phyloP scores from a whole-genome alignment of 805 yeast genomes.

The Millerozyma miso region DNA sequence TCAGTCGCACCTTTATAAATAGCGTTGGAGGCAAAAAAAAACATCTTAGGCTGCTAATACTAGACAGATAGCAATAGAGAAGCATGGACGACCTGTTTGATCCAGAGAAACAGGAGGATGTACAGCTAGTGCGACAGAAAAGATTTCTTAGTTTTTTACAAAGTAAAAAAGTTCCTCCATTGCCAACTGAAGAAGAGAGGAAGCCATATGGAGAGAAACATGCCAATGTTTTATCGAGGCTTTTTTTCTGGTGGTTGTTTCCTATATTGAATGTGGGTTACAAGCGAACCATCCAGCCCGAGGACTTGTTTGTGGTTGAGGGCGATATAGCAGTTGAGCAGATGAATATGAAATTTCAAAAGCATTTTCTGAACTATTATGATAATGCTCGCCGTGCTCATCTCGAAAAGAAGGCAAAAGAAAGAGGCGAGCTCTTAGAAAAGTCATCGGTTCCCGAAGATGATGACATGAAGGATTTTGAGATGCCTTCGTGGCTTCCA shows the following conservation, averaged over 20 bases:
- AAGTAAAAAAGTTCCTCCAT: slow-evolving; percentile 44
- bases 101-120: slow-evolving; percentile 5
- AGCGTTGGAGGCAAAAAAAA: too few relatives aligned
- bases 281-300: slow-evolving; percentile 62
- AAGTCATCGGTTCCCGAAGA: slow-evolving; percentile 16
- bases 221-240: slow-evolving; percentile 36
- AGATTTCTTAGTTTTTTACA: slow-evolving; percentile 32
- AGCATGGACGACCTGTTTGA: too few relatives aligned
- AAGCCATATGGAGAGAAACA: slow-evolving; percentile 38
- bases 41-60: too few relatives aligned
- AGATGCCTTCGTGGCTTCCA: slow-evolving; percentile 19
- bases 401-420: slow-evolving; percentile 21
- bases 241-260: slow-evolving; percentile 63
- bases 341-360: slow-evolving; percentile 25
- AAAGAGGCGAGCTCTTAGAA: slow-evolving; percentile 21
- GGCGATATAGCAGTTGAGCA: slow-evolving; percentile 32
- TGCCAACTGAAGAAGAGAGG: slow-evolving; percentile 51
- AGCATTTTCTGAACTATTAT: slow-evolving; percentile 16
- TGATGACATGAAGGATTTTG: slow-evolving; percentile 29
- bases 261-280: slow-evolving; percentile 67
- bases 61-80: too few relatives aligned
- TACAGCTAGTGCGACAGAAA: slow-evolving; percentile 21
- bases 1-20: too few relatives aligned
- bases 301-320: slow-evolving; percentile 48
- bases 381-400: slow-evolving; percentile 19